These are phyloP conservation scores for Macadamia tetraphylla DNA, from an alignment of 164 flowering plant species.

Conservation along the genomic window DNA sequence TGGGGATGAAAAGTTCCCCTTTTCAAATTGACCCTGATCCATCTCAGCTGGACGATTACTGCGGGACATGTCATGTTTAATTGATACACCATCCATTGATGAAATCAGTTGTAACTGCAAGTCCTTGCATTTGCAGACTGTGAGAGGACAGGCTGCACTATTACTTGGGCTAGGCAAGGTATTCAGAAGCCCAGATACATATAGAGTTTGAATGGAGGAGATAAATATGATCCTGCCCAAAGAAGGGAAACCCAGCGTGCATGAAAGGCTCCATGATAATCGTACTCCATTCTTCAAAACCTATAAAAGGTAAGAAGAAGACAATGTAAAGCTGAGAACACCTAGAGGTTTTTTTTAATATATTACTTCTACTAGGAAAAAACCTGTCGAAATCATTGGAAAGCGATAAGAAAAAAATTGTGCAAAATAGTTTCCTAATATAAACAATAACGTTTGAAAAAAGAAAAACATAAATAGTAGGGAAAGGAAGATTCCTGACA, in stretches of 20 bases:
- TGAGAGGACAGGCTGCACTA: slow-evolving; percentile 17
- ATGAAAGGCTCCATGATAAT: slow-evolving; percentile 58
- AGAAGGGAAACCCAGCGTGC: slow-evolving; percentile 66
- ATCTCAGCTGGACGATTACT: slow-evolving; percentile 15
- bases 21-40: slow-evolving; percentile 18
- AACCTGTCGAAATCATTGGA: background rate
- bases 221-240: slow-evolving; percentile 55
- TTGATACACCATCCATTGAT: slow-evolving; percentile 13
- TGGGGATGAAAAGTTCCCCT: slow-evolving; percentile 46
- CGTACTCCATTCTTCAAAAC: slow-evolving; percentile 57
- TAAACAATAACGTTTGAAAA: too few relatives aligned
- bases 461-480: too few relatives aligned
- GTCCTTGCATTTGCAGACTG: slow-evolving; percentile 42
- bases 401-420: background rate
- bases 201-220: slow-evolving; percentile 34
- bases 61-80: slow-evolving; percentile 6
- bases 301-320: slow-evolving; percentile 31
- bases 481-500: too few relatives aligned
- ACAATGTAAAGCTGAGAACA: background rate
- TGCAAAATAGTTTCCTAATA: background rate
- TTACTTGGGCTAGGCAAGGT: slow-evolving; percentile 7
- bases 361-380: background rate
- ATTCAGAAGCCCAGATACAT: slow-evolving; percentile 11
- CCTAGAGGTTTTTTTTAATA: background rate
- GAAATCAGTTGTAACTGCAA: slow-evolving; percentile 45